Conservation (phyloP, 73 alveolate species). For the Effrenium voratum region DNA sequence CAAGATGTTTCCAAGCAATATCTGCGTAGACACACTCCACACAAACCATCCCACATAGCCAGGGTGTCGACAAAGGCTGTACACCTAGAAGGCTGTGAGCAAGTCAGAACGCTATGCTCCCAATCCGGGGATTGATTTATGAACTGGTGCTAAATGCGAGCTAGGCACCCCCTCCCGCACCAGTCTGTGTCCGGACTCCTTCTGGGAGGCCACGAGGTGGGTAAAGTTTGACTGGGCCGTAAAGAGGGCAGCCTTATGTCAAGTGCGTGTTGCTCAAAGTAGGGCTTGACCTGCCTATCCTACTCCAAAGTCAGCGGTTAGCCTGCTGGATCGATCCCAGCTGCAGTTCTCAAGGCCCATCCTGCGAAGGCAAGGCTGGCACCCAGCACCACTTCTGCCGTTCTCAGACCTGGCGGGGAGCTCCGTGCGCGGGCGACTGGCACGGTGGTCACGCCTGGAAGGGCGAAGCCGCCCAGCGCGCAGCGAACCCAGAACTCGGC, state of each 20-base stretch:
- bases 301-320: background rate
- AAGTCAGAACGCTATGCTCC: background rate
- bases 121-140: background rate
- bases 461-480: conserved; percentile 5
- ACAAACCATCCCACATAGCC: conserved; percentile 92
- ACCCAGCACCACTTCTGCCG: background rate
- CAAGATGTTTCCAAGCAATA: conserved; percentile 32
- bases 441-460: background rate
- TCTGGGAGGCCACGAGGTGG: conserved; percentile 57
- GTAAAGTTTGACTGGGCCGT: conserved; percentile 85
- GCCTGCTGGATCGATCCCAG: background rate
- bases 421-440: background rate
- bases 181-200: conserved; percentile 47
- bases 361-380: conserved; percentile 36
- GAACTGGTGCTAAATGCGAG: background rate
- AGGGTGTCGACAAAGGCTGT: conserved; percentile 78
- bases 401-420: too few relatives aligned
- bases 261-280: background rate
- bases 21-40: conserved; percentile 90
- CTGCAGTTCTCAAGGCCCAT: conserved; percentile 60
- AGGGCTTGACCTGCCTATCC: too few relatives aligned
- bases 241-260: conserved; percentile 63
- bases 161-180: conserved; percentile 35
- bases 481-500: conserved; percentile 79
- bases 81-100: conserved; percentile 22